These are phyloP conservation scores for Euclidium syriacum DNA, from an alignment of 345 rosid genomes.

Conservation along the genomic window DNA sequence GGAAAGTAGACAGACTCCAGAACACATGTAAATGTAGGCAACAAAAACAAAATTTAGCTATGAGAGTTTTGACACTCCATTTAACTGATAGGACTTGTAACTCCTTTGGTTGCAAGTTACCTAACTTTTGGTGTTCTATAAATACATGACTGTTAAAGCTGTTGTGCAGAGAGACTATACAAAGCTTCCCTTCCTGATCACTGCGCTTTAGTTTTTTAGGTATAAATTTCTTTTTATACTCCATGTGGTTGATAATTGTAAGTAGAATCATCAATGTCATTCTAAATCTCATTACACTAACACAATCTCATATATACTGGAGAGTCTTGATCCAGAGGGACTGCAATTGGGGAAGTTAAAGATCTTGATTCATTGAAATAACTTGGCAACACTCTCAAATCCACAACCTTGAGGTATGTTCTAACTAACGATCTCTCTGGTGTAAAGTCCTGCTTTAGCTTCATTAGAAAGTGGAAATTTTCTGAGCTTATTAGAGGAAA, in stretches of 20 bases:
- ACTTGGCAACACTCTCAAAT: constrained; percentile 26
- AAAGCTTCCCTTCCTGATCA: constrained; percentile 44
- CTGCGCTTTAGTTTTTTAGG: no score
- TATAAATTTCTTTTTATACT: no score
- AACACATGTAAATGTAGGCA: constrained; percentile 13
- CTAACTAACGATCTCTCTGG: constrained; percentile 40
- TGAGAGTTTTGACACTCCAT: constrained; percentile 1
- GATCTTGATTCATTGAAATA: constrained; percentile 34
- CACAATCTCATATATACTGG: constrained; percentile 14
- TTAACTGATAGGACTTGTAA: background rate
- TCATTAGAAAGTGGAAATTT: constrained; percentile 52
- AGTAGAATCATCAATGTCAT: no score
- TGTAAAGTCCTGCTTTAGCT: constrained; percentile 45
- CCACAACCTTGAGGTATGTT: constrained; percentile 46
- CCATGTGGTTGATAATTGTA: no score
- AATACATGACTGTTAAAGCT: no score
- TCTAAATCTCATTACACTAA: background rate
- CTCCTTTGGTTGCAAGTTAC: background rate
- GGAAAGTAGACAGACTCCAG: constrained; percentile 2
- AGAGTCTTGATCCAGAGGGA: constrained; percentile 46
- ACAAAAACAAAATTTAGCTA: constrained; percentile 9
- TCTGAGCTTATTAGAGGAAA: constrained; percentile 32
- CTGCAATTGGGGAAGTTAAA: constrained; percentile 53
- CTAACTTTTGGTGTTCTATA: no score
- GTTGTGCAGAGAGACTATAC: constrained; percentile 58